These are phyloP conservation scores for Talaromyces sp. DNA, from an alignment of 2,329 filamentous ascomycete genomes.

Conservation along the genomic window DNA sequence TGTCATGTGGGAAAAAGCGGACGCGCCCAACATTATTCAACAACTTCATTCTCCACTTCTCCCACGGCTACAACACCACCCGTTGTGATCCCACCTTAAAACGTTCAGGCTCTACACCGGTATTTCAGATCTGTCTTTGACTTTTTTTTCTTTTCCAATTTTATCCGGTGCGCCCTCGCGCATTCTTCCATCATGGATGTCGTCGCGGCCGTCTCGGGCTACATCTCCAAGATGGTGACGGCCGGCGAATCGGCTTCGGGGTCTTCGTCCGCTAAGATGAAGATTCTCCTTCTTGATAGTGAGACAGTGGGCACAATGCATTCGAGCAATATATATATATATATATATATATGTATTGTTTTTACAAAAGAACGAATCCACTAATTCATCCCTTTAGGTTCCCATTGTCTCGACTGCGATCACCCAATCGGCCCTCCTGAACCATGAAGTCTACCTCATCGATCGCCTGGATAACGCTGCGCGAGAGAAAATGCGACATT, in stretches of 20 bases:
- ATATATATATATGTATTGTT: too few species aligned
- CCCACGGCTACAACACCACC: slow-evolving; percentile 12
- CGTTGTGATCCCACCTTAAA: slow-evolving; percentile 1
- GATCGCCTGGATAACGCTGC: slow-evolving; percentile 88
- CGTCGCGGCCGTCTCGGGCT: slow-evolving; percentile 87
- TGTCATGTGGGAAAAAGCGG: slow-evolving; percentile 23
- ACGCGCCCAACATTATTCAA: slow-evolving; percentile 23
- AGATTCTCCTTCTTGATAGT: slow-evolving; percentile 89
- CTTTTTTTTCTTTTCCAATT: slow-evolving; percentile 3
- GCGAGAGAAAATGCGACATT: slow-evolving; percentile 96
- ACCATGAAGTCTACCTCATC: slow-evolving; percentile 96
- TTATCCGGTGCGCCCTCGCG: slow-evolving; percentile 14
- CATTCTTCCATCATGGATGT: slow-evolving; percentile 73
- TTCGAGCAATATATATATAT: too few species aligned
- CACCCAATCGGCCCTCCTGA: slow-evolving; percentile 91
- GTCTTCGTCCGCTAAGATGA: slow-evolving; percentile 82
- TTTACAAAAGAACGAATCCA: too few species aligned
- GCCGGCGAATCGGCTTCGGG: slow-evolving; percentile 70
- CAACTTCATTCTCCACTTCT: slow-evolving; percentile 19
- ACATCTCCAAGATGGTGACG: slow-evolving; percentile 95
- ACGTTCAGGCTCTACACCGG: slow-evolving; percentile 1
- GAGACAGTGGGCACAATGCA: slow-evolving; percentile 71
- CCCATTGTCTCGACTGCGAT: slow-evolving; percentile 92
- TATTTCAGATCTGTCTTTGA: not conserved
- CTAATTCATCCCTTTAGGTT: too few species aligned